These are phyloP conservation scores for Monosporascus ibericus DNA, from an alignment of 2,329 filamentous ascomycete species.

Conservation along the genomic window DNA sequence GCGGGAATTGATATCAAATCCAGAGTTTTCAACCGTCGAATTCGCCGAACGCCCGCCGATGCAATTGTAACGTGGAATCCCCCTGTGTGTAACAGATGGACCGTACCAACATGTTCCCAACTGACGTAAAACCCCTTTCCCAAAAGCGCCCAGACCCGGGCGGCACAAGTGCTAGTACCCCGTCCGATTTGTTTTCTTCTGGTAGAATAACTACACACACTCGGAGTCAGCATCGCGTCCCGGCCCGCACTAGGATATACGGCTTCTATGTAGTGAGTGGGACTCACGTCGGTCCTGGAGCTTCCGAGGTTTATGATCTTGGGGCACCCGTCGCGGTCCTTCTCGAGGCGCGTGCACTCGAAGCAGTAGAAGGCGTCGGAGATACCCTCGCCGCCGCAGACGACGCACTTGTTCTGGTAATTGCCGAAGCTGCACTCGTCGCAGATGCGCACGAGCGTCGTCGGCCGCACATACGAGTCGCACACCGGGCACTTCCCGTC, in stretches of 20 bases:
- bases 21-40: background rate
- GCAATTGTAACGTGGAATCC: background rate
- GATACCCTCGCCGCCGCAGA: constrained; percentile 96
- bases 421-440: constrained; percentile 99
- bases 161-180: constrained; percentile 45
- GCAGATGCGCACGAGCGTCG: constrained; percentile 95
- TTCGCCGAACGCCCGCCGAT: background rate
- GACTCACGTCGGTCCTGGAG: constrained; percentile 81
- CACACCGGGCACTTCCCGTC: constrained; percentile 99
- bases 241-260: constrained; percentile 19
- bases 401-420: constrained; percentile 99
- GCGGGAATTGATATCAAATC: too few species aligned
- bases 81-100: background rate
- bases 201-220: constrained; percentile 49
- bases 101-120: background rate
- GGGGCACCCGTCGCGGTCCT: constrained; percentile 93
- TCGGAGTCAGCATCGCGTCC: constrained; percentile 18
- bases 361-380: constrained; percentile 99
- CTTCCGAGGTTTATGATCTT: constrained; percentile 99
- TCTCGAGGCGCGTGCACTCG: constrained; percentile 93
- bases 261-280: background rate
- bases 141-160: constrained; percentile 40
- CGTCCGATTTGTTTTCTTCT: constrained; percentile 60
- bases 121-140: background rate
- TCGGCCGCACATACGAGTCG: constrained; percentile 97